A percentile compares a stretch with the other conserved stretches of the same genome.
Conservation (phyloP, 257 asterid genomes). For the Jaltomata sinuosa region DNA sequence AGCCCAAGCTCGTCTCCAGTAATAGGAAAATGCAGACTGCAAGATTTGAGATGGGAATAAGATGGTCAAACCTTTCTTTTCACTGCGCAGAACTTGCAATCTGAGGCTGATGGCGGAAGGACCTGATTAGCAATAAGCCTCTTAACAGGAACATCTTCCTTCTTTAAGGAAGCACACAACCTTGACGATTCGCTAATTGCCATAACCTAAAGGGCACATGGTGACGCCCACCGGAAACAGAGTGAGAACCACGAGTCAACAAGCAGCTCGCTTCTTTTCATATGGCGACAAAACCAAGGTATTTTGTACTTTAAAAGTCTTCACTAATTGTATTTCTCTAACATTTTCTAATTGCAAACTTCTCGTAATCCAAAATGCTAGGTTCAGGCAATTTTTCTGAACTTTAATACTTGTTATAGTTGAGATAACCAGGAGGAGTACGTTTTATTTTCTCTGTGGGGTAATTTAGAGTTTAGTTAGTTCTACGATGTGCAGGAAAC, state of each 20-base stretch:
- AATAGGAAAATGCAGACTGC: neutral
- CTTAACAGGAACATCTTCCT: conserved; percentile 90
- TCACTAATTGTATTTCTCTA: neutral
- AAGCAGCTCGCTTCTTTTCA: neutral
- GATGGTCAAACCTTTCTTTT: conserved; percentile 61
- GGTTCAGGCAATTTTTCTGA: neutral
- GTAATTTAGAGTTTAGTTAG: neutral
- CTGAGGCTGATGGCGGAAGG: conserved; percentile 81
- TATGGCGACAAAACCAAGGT: neutral
- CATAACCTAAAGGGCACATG: conserved; percentile 58
- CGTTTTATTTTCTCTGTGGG: neutral
- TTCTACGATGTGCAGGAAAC: neutral
- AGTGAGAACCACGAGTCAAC: neutral
- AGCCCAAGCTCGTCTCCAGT: neutral
- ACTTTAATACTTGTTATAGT: neutral
- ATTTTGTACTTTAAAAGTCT: neutral
- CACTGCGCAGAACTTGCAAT: conserved; percentile 94
- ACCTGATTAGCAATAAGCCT: conserved; percentile 87
- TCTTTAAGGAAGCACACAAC: conserved; percentile 77
- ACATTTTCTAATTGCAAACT: neutral
- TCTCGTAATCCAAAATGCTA: neutral
- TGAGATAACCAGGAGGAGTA: neutral
- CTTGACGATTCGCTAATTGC: conserved; percentile 95
- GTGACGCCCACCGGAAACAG: neutral
- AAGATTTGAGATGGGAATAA: neutral